phyloP scores from a whole-genome alignment of 176 grass and related monocot genomes.

The Avena sativa region DNA sequence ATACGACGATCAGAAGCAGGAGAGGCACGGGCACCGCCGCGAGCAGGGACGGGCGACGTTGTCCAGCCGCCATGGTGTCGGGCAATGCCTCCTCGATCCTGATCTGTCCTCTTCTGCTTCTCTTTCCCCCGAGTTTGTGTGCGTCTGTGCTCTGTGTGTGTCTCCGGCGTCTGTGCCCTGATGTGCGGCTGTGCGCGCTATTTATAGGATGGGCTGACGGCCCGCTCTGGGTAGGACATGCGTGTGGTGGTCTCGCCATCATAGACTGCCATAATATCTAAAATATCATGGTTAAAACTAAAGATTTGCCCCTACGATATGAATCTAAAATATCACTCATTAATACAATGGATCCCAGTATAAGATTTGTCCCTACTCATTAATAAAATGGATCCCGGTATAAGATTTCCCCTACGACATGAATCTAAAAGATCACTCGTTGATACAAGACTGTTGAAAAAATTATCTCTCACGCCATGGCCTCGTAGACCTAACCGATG shows the following conservation, averaged over 20 bases:
- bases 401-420: no score
- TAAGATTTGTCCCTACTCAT: no score
- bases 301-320: no score
- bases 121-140: neutral
- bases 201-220: slow-evolving; percentile 25
- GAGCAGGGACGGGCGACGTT: neutral
- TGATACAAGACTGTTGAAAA: no score
- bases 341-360: no score
- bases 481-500: no score
- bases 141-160: no score
- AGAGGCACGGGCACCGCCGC: slow-evolving; percentile 5
- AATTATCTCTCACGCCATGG: no score
- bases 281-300: no score
- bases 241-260: slow-evolving; percentile 11
- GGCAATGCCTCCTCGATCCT: neutral
- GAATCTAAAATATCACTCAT: no score
- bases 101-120: neutral
- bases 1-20: slow-evolving; percentile 2
- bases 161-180: neutral
- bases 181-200: neutral
- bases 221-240: neutral
- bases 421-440: no score
- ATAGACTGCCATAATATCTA: neutral
- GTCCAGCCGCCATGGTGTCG: slow-evolving; percentile 10
- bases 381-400: no score